A percentile compares a stretch with the other conserved stretches of the same genome.
Conservation (phyloP, 1,284 basidiomycete genomes). For the Pholiota adiposa region DNA sequence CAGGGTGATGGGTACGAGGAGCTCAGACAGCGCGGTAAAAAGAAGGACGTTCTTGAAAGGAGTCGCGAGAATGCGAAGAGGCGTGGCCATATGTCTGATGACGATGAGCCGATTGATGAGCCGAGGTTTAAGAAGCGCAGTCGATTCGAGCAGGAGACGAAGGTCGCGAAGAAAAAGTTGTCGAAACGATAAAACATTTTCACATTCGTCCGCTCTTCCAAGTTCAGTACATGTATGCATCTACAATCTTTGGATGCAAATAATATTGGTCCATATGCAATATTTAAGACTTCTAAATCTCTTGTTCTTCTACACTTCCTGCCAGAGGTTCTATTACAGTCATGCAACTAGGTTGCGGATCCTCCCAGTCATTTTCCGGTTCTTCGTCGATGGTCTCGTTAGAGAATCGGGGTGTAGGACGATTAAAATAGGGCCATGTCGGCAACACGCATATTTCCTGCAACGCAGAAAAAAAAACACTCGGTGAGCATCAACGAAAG, state of each 20-base stretch:
- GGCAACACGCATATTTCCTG: slow-evolving; percentile 53
- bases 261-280: background rate
- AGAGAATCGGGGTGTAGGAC: background rate
- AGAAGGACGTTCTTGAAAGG: slow-evolving; percentile 62
- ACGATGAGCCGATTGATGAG: slow-evolving; percentile 44
- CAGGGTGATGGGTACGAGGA: slow-evolving; percentile 76
- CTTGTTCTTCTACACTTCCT: background rate
- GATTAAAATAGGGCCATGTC: slow-evolving; percentile 44
- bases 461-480: background rate
- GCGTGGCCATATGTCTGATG: slow-evolving; percentile 42
- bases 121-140: slow-evolving; percentile 65
- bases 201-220: background rate
- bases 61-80: slow-evolving; percentile 41
- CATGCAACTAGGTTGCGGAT: slow-evolving; percentile 1
- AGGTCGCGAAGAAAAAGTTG: slow-evolving; percentile 51
- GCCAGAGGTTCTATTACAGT: background rate
- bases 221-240: background rate
- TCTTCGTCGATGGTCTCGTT: background rate
- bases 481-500: background rate
- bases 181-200: slow-evolving; percentile 18
- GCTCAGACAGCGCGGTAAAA: slow-evolving; percentile 69
- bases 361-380: slow-evolving; percentile 2
- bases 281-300: no score
- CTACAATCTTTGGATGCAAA: background rate
- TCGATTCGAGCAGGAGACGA: slow-evolving; percentile 78